phyloP scores from a whole-genome alignment of 2,329 filamentous ascomycete genomes.

The Erysiphe pulchra region DNA sequence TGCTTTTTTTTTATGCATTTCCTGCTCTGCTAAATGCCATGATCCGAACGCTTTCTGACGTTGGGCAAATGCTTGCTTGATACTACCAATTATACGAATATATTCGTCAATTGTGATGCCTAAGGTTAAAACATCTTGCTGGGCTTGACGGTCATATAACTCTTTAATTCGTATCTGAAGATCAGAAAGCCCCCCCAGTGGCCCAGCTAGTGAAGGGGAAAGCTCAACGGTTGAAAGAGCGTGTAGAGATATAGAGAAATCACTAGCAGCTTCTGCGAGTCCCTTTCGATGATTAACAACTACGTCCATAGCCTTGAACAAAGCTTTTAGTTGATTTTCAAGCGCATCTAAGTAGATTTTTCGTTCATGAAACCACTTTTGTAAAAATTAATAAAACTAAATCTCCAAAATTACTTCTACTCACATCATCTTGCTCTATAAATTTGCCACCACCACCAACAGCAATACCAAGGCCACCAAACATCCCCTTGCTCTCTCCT shows the following conservation, averaged over 20 bases:
- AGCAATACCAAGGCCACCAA: slow-evolving; percentile 59
- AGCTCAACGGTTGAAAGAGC: slow-evolving; percentile 80
- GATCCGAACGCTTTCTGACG: slow-evolving; percentile 88
- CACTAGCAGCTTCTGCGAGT: slow-evolving; percentile 74
- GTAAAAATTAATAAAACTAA: slow-evolving; percentile 6
- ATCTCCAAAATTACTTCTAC: slow-evolving; percentile 10
- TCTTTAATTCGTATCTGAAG: slow-evolving; percentile 84
- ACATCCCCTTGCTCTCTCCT: slow-evolving; percentile 77
- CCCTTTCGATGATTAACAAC: slow-evolving; percentile 83
- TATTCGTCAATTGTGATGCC: slow-evolving; percentile 98
- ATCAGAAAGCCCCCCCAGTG: slow-evolving; percentile 75
- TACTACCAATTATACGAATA: slow-evolving; percentile 79
- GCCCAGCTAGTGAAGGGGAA: slow-evolving; percentile 65
- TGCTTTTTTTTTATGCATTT: slow-evolving; percentile 68
- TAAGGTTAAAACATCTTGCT: slow-evolving; percentile 86
- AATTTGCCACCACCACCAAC: slow-evolving; percentile 67
- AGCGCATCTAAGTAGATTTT: slow-evolving; percentile 84
- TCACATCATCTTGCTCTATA: slow-evolving; percentile 85
- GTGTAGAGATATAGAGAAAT: slow-evolving; percentile 84
- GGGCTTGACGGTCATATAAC: slow-evolving; percentile 85
- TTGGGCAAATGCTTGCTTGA: slow-evolving; percentile 80
- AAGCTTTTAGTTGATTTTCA: slow-evolving; percentile 68
- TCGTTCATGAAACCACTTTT: slow-evolving; percentile 88
- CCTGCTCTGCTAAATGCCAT: slow-evolving; percentile 78
- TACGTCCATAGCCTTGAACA: slow-evolving; percentile 81